Evolutionary conservation across 129 eudicot genomes (phyloP), one percentile per base, ranked within the genome.

Genomic region (Tagetes patula): DNA sequence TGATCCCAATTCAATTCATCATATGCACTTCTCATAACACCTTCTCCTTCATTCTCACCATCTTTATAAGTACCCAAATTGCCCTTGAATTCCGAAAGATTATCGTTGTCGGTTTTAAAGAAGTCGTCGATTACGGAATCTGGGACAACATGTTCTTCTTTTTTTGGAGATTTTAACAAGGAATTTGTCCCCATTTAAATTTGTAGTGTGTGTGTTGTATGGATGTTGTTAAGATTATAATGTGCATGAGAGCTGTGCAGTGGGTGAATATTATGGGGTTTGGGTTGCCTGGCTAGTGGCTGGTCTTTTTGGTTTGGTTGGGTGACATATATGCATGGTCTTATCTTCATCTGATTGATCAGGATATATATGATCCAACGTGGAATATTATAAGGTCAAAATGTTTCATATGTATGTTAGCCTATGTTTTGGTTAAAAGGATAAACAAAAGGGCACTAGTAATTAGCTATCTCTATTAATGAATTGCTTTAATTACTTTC

Each of bases 341-440:
- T 80, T 80, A 80, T 80, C 83, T 68, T 67, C 32, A 63, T 68
- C 67, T 54, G 53, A 79, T 79, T 73, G 83, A 74, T 69, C 78
- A 59, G 66, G 65, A 74, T 68, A 68, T 59, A 74, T 68, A 68
- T 59, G 67, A 59, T 67, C 77, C 73, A 32, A 45, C 60, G 66
- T 62, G 72, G 68, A 32, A 33, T 42, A 54, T 11, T 75, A 4
- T 75, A 52, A 75, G 67, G 47, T 32, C 59, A 32, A 43, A 49
- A 32, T 52, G 31, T 75, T 20, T 39, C 47, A 55, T 53, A 30
- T 46, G 58, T 8, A 40, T 30, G 8, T 5, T 68, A 68, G 30
- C 40, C 32, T 68, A 31, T 47, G 12, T 5, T 2, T 14, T 33
- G 43, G 1, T 14, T 27, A 4, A 1, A 33, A 4, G 33, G 6